A percentile compares a stretch with the other conserved stretches of the same genome.
These are phyloP conservation scores for Nicotiana otophora DNA, from an alignment of 257 asterid species.

Conservation along the genomic window DNA sequence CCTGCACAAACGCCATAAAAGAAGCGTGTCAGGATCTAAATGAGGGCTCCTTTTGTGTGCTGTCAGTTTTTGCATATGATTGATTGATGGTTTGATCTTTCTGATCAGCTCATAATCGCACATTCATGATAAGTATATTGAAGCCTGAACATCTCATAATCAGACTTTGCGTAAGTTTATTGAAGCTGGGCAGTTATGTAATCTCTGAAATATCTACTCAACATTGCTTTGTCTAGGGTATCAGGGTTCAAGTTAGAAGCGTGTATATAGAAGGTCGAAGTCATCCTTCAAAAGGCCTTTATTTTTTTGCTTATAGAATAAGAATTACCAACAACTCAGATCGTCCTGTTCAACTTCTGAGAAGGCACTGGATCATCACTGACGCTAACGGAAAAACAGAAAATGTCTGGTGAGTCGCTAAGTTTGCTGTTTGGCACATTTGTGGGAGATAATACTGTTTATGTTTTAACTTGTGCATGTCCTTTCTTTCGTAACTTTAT, in stretches of 20 bases:
- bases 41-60: not conserved
- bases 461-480: not conserved
- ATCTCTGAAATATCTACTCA: not conserved
- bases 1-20: not conserved
- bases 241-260: conserved; percentile 87
- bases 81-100: not conserved
- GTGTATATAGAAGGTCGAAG: conserved; percentile 72
- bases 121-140: not conserved
- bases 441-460: not conserved
- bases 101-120: not conserved
- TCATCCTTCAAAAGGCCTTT: conserved; percentile 74
- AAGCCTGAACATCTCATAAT: not conserved
- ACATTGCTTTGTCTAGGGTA: conserved; percentile 41
- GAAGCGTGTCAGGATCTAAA: not conserved
- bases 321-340: conserved; percentile 75
- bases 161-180: not conserved
- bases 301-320: conserved; percentile 75
- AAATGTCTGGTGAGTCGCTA: conserved; percentile 54
- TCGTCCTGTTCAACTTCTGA: conserved; percentile 85
- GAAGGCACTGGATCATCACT: conserved; percentile 91
- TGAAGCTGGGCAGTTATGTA: not conserved
- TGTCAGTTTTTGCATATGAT: not conserved
- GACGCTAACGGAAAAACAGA: conserved; percentile 73
- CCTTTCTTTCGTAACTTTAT: not conserved
- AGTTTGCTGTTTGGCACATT: not conserved